A percentile compares a stretch with the other conserved stretches of the same genome.
phyloP scores from a whole-genome alignment of 2,329 filamentous ascomycete species.

The Colletotrichum sansevieriae region DNA sequence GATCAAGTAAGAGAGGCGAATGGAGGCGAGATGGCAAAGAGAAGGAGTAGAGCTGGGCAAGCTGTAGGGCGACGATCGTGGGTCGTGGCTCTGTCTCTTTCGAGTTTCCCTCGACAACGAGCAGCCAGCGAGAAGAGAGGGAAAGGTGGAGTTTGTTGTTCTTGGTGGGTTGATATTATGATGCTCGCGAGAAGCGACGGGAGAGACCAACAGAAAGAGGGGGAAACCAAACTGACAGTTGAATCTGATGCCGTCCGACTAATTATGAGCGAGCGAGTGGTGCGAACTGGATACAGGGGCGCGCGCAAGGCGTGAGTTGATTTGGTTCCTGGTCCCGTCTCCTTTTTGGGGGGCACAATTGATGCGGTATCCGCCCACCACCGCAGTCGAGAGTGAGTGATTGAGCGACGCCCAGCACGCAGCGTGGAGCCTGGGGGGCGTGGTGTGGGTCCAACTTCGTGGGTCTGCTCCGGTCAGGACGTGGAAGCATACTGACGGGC shows the following conservation, averaged over 20 bases:
- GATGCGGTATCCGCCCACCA: neutral
- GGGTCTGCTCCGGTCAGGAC: too few relatives aligned
- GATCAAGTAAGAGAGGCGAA: slow-evolving; percentile 25
- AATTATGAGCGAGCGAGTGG: slow-evolving; percentile 22
- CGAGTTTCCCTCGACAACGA: slow-evolving; percentile 31
- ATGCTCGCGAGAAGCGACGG: slow-evolving; percentile 18
- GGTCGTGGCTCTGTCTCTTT: slow-evolving; percentile 34
- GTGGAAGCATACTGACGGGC: too few relatives aligned
- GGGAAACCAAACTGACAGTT: neutral
- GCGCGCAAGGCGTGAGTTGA: slow-evolving; percentile 9
- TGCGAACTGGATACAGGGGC: slow-evolving; percentile 1
- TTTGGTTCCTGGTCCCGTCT: neutral
- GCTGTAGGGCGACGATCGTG: slow-evolving; percentile 22
- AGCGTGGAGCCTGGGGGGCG: too few relatives aligned
- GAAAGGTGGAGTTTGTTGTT: slow-evolving; percentile 23
- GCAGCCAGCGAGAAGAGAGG: slow-evolving; percentile 16
- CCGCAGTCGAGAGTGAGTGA: too few relatives aligned
- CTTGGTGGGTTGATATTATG: slow-evolving; percentile 23
- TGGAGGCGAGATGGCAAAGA: slow-evolving; percentile 23
- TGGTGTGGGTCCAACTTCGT: too few relatives aligned
- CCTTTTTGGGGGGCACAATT: neutral
- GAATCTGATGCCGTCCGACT: slow-evolving; percentile 1
- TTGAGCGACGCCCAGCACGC: too few relatives aligned
- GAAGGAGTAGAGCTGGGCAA: slow-evolving; percentile 5
- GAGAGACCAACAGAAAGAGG: neutral